Evolutionary conservation across 2,329 filamentous ascomycete genomes (phyloP).

Genomic region (Colletotrichum incanum): DNA sequence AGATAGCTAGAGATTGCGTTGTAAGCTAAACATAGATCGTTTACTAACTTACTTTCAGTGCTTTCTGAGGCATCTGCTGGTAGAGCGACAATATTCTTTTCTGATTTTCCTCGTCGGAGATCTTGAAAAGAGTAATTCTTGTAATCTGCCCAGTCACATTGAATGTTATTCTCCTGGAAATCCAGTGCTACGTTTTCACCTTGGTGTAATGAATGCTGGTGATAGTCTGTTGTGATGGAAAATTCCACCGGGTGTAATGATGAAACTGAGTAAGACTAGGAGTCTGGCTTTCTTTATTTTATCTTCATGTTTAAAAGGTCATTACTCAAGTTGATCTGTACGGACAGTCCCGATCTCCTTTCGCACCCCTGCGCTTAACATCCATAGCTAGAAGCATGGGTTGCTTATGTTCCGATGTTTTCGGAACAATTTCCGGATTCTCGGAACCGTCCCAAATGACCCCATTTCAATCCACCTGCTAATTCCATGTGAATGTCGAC

Average conservation of each 20-base stretch:
- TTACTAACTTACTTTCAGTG: conserved; percentile 50
- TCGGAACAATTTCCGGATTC: conserved; percentile 24
- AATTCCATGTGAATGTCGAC: neutral
- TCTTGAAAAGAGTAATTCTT: conserved; percentile 57
- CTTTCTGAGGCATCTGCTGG: conserved; percentile 50
- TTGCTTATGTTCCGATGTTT: neutral
- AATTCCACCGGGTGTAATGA: neutral
- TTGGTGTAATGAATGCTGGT: neutral
- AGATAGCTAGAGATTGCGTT: neutral
- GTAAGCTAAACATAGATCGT: too few species aligned
- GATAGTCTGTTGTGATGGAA: neutral
- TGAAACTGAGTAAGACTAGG: neutral
- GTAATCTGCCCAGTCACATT: conserved; percentile 42
- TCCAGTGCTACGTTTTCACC: neutral
- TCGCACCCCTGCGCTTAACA: neutral
- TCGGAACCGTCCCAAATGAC: conserved; percentile 9
- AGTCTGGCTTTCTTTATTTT: neutral
- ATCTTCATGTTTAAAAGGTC: neutral
- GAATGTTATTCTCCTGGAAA: neutral
- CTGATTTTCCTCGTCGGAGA: conserved; percentile 52
- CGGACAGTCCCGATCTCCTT: neutral
- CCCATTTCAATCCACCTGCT: neutral
- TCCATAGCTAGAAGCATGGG: neutral
- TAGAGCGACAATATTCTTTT: conserved; percentile 52
- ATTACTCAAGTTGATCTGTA: neutral